Evolutionary conservation across 1,284 basidiomycete genomes (phyloP), one percentile per base, ranked within the genome.

Genomic region (Sphaerobolus stellatus): DNA sequence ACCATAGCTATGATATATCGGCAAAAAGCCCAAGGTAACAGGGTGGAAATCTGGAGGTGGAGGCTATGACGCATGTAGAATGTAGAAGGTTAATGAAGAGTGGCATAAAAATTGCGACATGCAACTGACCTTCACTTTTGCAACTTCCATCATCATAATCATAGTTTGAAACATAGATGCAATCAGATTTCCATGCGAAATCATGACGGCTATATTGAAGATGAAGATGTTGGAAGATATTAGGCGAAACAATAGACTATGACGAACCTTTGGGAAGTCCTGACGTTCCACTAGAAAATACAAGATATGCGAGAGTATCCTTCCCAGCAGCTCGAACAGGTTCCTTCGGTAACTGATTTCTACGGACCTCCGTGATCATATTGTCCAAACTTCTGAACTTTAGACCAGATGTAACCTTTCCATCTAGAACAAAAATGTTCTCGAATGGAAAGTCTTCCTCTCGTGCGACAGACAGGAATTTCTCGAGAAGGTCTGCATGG

Each of bases 221-320:
- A n/a, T n/a, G n/a, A n/a, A n/a, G n/a, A n/a, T n/a, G n/a, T n/a
- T n/a, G n/a, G n/a, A n/a, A n/a, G n/a, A n/a, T n/a, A n/a, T n/a
- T n/a, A n/a, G n/a, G n/a, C n/a, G n/a, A n/a, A n/a, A n/a, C n/a
- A n/a, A n/a, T n/a, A n/a, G n/a, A n/a, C n/a, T n/a, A n/a, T n/a
- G n/a, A 22, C 48, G n/a, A 30, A 85, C 88, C 87, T 78, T 90
- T 90, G 0, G 88, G 88, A 3, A 84, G 69, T 2, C 88, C 88
- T 56, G 78, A 88, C 1, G 88, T 90, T 27, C 88, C 88, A 61
- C 88, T 90, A 1, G 88, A 90, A 63, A 89, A 89, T 0, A 86
- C 69, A 1, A 91, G 70, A 66, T 90, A 88, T 0, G 86, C 88
- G 1, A 89, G 69, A 0, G 85, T 87, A 59, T 84, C 69, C 31